Evolutionary conservation across 305 asterid genomes (phyloP).

Genomic region (Solanum chacoense): DNA sequence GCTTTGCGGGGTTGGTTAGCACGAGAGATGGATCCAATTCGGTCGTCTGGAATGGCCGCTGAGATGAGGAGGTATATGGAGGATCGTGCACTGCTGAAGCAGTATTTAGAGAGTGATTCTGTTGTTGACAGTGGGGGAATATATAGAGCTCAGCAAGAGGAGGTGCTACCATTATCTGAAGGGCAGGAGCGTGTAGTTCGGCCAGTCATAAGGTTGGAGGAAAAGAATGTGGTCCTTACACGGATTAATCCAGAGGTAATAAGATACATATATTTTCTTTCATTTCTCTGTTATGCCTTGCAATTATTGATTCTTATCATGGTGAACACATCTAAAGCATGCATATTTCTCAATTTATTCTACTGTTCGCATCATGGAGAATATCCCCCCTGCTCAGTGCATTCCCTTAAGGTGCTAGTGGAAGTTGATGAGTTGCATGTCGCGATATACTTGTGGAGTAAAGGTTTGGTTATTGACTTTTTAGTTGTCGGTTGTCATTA

Average conservation of each 20-base stretch:
- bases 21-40: constrained; percentile 63
- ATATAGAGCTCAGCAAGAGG: constrained; percentile 61
- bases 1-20: constrained; percentile 53
- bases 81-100: constrained; percentile 80
- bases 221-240: constrained; percentile 79
- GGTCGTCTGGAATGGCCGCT: constrained; percentile 77
- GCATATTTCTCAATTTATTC: neutral
- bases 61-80: constrained; percentile 89
- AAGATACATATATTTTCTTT: constrained; percentile 8
- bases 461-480: neutral
- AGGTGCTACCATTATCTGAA: constrained; percentile 58
- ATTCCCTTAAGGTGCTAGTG: neutral
- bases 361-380: neutral
- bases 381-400: neutral
- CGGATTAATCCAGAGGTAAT: constrained; percentile 98
- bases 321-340: neutral
- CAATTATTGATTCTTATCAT: neutral
- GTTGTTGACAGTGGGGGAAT: constrained; percentile 68
- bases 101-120: constrained; percentile 77
- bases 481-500: neutral
- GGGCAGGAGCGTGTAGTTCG: constrained; percentile 60
- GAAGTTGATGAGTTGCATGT: neutral
- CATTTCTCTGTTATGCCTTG: neutral
- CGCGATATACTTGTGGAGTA: neutral
- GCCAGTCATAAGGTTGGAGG: constrained; percentile 82